Evolutionary conservation across 2,329 filamentous ascomycete genomes (phyloP), one percentile per base, ranked within the genome.

Genomic region (Colletotrichum plurivorum): DNA sequence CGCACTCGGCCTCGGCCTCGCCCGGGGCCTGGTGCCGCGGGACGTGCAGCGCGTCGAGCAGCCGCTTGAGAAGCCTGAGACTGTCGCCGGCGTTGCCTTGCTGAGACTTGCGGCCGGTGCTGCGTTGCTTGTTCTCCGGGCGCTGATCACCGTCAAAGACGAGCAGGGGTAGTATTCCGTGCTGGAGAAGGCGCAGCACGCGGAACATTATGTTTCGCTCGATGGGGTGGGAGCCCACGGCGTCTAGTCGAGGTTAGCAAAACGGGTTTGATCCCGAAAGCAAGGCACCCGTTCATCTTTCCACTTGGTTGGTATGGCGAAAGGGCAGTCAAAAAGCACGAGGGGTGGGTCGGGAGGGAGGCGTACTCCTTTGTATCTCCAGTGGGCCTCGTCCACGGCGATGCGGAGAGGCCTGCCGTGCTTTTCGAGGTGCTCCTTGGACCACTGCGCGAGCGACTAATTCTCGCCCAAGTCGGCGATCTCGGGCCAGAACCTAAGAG

Each of bases 81-180:
- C 20, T 20, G 2, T 25, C 43, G 4, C 56, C 31, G 4, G 31
- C 51, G 4, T 57, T 27, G 4, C 16, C 20, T 2, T 51, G 20
- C 1, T 25, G 3, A 25, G 22, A 25, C 22, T 25, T 25, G 22
- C 22, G 22, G 5, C 22, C 22, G 22, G 22, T 41, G 43, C 12
- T 15, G 16, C 52, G 43, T 2, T 27, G n/a, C 31, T 66, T 69
- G 16, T 4, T 8, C 1, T 2, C 3, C 8, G 62, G 82, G 16
- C 82, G 80, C 10, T 84, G 78, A 10, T 78, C 75, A 1, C 87
- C 86, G 65, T 89, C 87, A 69, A 87, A 88, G 3, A 89, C 82
- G 64, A 89, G 88, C 7, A 88, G 71, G 1, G 85, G 78, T 48
- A 86, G 81, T 6, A 89, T 83, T 16, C 86, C 82, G 6, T 85